Base-by-base conservation (phyloP, 164 flowering plant genomes). In the Santalum album region DNA sequence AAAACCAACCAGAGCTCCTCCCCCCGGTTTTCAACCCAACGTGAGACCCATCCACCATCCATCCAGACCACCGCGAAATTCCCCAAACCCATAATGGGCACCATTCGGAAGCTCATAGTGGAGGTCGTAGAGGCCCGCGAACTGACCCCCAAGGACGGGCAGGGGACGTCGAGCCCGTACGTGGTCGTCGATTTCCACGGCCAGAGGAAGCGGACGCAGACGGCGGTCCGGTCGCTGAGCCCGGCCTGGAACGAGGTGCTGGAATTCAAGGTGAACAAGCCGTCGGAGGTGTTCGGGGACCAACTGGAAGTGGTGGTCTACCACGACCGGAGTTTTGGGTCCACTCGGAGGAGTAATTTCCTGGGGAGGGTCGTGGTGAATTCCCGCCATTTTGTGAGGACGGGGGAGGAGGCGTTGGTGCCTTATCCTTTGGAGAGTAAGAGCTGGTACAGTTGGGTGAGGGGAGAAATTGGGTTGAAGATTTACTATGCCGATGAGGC, bases 151-250 rank as follows among this genome's bases (percentile, higher is more conserved):
- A 92, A 86, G 65, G 96, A 92, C 61, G 96, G 96, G 0, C 81
- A 80, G 6, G 96, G 96, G 0, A 69, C 82, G 0, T 85, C 96
- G 2, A 92, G 96, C 59, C 95, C 99, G 0, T 92, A 80, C 54
- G 90, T 75, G 0, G 70, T 79, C 23, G 61, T 80, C 5, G 86
- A 87, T 65, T 89, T 70, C 63, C 56, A 85, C 46, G 99, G 99
- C 20, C 99, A 92, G 50, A 43, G 91, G 20, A 76, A 63, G 61
- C 61, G 78, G 21, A 89, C 99, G 0, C 68, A 53, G 32, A 75
- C 91, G 0, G 77, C 56, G 18, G 42, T 56, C 16, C 65, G 83
- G 0, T 79, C 80, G 64, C 62, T 89, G 23, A 82, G 75, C 57
- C 99, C 99, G 1, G 23, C 39, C 0, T 92, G 99, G 99, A 85